Evolutionary conservation across 768 basidiomycete species (phyloP).

Genomic region (Roridomyces roridus): DNA sequence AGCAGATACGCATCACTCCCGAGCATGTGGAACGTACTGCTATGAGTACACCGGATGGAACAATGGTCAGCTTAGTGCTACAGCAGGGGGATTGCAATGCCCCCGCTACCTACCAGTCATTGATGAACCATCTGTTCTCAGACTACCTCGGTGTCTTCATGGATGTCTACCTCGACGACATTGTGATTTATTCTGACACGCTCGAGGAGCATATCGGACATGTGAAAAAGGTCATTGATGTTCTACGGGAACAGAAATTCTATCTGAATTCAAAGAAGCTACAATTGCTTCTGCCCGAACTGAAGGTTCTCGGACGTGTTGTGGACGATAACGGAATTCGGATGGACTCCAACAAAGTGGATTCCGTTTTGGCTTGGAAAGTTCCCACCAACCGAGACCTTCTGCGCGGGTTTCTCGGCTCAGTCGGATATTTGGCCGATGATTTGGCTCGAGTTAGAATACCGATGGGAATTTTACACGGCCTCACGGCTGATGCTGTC

Average conservation of each 20-base stretch:
- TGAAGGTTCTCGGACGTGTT: constrained; percentile 37
- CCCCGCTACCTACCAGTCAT: constrained; percentile 39
- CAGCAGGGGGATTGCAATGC: constrained; percentile 9
- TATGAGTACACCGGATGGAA: constrained; percentile 1
- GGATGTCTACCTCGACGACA: constrained; percentile 45
- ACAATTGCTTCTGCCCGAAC: constrained; percentile 14
- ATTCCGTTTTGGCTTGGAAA: constrained; percentile 25
- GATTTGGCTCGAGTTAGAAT: background rate
- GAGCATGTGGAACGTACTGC: constrained; percentile 27
- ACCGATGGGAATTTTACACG: background rate
- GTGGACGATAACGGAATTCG: constrained; percentile 35
- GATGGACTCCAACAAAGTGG: constrained; percentile 43
- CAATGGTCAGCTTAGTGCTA: constrained; percentile 11
- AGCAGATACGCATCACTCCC: constrained; percentile 33
- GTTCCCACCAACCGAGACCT: background rate
- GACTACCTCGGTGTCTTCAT: constrained; percentile 35
- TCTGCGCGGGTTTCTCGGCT: background rate
- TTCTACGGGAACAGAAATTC: constrained; percentile 25
- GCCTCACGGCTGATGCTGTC: background rate
- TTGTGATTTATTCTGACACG: constrained; percentile 39
- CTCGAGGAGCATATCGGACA: constrained; percentile 24
- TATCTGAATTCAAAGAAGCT: constrained; percentile 31
- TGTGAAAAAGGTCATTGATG: constrained; percentile 28
- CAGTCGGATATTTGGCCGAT: background rate
- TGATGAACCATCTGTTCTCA: constrained; percentile 40